Percentiles rank a stretch among this genome's conserved stretches.
These are phyloP conservation scores for Salix viminalis DNA, from an alignment of 345 rosid species.

Conservation along the genomic window DNA sequence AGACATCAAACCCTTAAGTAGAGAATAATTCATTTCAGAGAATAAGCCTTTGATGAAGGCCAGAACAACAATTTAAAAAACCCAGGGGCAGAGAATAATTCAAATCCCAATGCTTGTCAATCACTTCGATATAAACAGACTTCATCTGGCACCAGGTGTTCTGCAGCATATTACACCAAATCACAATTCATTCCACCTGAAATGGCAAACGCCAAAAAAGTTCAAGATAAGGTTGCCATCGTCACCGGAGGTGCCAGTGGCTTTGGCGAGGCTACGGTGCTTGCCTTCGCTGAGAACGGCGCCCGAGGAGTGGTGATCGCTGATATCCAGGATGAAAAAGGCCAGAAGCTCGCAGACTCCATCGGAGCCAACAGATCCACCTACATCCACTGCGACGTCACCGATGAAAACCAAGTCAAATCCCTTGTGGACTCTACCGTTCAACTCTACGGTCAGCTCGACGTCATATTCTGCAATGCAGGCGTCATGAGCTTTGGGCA, in stretches of 20 bases:
- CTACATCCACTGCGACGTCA: constrained; percentile 32
- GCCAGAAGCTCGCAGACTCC: constrained; percentile 17
- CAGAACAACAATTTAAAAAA: no score
- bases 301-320: constrained; percentile 29
- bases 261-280: constrained; percentile 23
- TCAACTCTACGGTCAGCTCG: not conserved
- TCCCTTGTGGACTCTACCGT: constrained; percentile 28
- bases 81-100: no score
- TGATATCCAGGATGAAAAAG: constrained; percentile 32
- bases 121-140: no score
- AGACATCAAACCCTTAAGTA: no score
- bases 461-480: constrained; percentile 44
- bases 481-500: constrained; percentile 5
- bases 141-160: no score
- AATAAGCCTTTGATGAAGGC: no score
- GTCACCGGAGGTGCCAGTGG: constrained; percentile 34
- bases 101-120: no score
- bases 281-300: constrained; percentile 19
- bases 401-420: constrained; percentile 33
- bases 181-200: no score
- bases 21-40: no score
- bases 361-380: constrained; percentile 20
- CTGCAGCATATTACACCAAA: no score
- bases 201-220: not conserved
- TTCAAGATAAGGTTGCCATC: constrained; percentile 20